A percentile compares a stretch with the other conserved stretches of the same genome.
These are phyloP conservation scores for Tetracladium marchalianum DNA, from an alignment of 495 filamentous ascomycete species.

Conservation along the genomic window DNA sequence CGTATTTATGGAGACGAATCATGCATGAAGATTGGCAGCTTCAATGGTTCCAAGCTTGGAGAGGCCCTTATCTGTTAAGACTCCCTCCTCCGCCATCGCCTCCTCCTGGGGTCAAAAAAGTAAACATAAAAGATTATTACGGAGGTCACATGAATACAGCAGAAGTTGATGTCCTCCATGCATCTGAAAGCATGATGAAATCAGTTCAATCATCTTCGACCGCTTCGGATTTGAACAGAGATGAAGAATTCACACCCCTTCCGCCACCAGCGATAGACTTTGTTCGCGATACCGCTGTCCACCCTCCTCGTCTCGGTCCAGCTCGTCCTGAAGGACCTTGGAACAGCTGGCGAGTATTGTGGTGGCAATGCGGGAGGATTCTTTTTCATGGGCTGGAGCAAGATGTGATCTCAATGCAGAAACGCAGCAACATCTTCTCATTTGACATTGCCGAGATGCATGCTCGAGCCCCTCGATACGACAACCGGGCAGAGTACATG, in stretches of 20 bases:
- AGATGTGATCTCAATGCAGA: slow-evolving; percentile 4
- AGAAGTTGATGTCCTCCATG: slow-evolving; percentile 1
- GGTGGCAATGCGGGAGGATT: not conserved
- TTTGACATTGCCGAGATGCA: slow-evolving; percentile 5
- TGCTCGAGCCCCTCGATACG: slow-evolving; percentile 38
- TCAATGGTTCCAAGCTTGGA: not conserved
- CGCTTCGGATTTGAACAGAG: not conserved
- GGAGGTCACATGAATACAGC: slow-evolving; percentile 2
- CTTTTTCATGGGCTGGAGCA: slow-evolving; percentile 4
- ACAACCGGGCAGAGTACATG: slow-evolving; percentile 47
- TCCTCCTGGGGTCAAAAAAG: not conserved
- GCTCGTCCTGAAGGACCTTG: not conserved
- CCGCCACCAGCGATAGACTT: slow-evolving; percentile 1
- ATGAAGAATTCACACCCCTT: not conserved
- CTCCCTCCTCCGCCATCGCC: not conserved
- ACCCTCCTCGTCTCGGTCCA: too few relatives aligned
- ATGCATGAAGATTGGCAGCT: slow-evolving; percentile 5
- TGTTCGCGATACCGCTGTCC: too few relatives aligned
- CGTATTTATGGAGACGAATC: slow-evolving; percentile 25
- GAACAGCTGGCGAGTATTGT: too few relatives aligned
- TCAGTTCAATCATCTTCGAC: not conserved
- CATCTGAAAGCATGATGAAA: not conserved
- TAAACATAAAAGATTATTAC: slow-evolving; percentile 5
- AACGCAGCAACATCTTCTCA: slow-evolving; percentile 1
- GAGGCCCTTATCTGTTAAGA: slow-evolving; percentile 1